A percentile compares a stretch with the other conserved stretches of the same genome.
Evolutionary conservation across 192 early-diverging fungal species (phyloP).

Genomic region (Umbelopsis ramanniana): DNA sequence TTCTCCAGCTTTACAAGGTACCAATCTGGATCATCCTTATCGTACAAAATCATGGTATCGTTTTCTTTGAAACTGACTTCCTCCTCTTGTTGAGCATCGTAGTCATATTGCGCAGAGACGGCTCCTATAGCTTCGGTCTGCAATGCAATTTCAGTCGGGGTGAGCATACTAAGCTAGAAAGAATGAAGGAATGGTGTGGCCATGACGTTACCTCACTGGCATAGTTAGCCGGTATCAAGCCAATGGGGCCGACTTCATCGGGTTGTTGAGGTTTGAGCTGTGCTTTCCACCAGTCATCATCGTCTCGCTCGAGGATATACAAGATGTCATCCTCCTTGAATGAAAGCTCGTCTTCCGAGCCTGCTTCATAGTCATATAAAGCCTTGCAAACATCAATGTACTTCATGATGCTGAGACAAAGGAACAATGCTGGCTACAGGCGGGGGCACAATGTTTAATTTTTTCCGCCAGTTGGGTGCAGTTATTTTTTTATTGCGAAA

Average conservation of each 20-base stretch:
- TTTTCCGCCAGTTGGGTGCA: background rate
- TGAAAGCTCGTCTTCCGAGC: constrained; percentile 82
- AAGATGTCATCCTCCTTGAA: constrained; percentile 88
- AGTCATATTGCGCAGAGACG: constrained; percentile 77
- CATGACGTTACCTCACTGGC: constrained; percentile 57
- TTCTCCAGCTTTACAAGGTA: constrained; percentile 73
- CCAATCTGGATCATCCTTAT: constrained; percentile 92
- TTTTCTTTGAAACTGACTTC: constrained; percentile 82
- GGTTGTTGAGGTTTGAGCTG: constrained; percentile 63
- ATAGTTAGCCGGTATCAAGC: constrained; percentile 91
- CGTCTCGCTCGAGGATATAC: constrained; percentile 84
- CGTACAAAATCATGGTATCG: constrained; percentile 74
- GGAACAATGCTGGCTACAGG: background rate
- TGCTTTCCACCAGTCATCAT: constrained; percentile 92
- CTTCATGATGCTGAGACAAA: constrained; percentile 36
- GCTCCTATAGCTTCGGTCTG: constrained; percentile 60
- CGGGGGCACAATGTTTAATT: background rate
- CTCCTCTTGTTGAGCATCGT: constrained; percentile 79
- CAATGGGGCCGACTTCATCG: constrained; percentile 58
- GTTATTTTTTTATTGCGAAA: background rate
- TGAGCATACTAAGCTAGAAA: background rate
- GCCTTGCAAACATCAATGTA: constrained; percentile 69
- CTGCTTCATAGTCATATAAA: constrained; percentile 90
- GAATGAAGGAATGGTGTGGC: background rate
- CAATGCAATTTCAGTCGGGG: background rate